These are phyloP conservation scores for Tylopilus orsonianus DNA, from an alignment of 1,284 basidiomycete species.

Conservation along the genomic window DNA sequence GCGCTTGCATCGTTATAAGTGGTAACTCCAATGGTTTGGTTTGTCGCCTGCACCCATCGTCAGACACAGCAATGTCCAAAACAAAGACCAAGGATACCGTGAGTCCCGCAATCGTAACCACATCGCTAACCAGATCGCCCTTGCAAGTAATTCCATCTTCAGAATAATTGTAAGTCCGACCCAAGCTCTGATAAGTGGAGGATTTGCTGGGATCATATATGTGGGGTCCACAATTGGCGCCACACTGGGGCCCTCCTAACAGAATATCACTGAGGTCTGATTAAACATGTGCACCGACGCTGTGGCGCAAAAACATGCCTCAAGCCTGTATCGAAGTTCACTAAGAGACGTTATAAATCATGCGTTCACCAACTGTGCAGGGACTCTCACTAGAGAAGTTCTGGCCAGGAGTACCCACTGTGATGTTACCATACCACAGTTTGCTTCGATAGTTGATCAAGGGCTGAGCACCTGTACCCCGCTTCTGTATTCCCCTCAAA, in stretches of 20 bases:
- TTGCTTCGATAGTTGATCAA: slow-evolving; percentile 17
- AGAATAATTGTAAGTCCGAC: no score
- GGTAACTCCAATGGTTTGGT: not conserved
- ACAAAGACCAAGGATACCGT: not conserved
- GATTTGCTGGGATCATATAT: not conserved
- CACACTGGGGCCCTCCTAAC: slow-evolving; percentile 7
- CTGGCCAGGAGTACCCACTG: slow-evolving; percentile 17
- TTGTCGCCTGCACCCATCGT: not conserved
- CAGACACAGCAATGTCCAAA: not conserved
- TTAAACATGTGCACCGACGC: not conserved
- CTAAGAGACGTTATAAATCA: slow-evolving; percentile 4
- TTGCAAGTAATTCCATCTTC: no score
- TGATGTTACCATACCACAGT: slow-evolving; percentile 23
- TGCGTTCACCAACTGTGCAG: not conserved
- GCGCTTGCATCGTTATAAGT: slow-evolving; percentile 5
- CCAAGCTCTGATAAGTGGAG: slow-evolving; percentile 24
- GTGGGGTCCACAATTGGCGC: slow-evolving; percentile 24
- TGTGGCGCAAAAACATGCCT: slow-evolving; percentile 5
- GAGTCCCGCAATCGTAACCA: not conserved
- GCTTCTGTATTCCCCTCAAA: not conserved
- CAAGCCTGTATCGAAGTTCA: slow-evolving; percentile 24
- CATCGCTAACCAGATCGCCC: no score
- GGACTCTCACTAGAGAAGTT: slow-evolving; percentile 14
- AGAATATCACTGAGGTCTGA: slow-evolving; percentile 7
- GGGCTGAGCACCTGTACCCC: slow-evolving; percentile 2